Conservation (phyloP, 441 rosid genomes). For the Arabidopsis lyrata region DNA sequence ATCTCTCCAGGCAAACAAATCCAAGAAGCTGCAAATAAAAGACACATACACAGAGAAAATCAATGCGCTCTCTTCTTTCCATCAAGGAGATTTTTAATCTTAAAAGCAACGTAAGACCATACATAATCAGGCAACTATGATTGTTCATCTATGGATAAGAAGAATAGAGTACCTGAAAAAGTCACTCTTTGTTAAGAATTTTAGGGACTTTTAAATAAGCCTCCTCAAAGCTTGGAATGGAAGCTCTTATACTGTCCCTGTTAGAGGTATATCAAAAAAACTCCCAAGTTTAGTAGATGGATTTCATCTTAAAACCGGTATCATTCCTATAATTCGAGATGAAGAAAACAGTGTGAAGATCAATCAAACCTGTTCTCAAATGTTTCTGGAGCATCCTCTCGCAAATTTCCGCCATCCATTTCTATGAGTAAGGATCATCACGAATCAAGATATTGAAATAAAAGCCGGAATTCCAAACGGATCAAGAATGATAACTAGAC, state of each 20-base stretch:
- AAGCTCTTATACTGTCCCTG: constrained; percentile 68
- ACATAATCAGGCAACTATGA: not conserved
- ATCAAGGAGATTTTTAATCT: not conserved
- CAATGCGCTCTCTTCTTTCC: not conserved
- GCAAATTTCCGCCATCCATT: constrained; percentile 58
- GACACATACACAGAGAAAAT: constrained; percentile 5
- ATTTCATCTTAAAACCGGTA: not conserved
- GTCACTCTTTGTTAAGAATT: constrained; percentile 76
- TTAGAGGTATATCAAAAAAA: constrained; percentile 10
- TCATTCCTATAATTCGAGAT: too few relatives aligned
- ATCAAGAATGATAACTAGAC: constrained; percentile 5
- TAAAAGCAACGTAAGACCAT: not conserved
- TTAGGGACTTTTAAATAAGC: constrained; percentile 54
- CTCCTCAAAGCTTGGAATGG: constrained; percentile 76
- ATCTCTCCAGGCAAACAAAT: constrained; percentile 12
- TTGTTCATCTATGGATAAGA: not conserved
- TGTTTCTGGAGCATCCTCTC: constrained; percentile 71
- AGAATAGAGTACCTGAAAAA: constrained; percentile 31
- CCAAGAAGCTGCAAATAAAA: constrained; percentile 30
- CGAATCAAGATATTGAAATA: not conserved
- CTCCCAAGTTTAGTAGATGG: constrained; percentile 6
- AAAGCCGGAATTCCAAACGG: not conserved
- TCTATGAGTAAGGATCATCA: constrained; percentile 45
- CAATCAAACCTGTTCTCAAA: constrained; percentile 69
- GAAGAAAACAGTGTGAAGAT: constrained; percentile 20